Evolutionary conservation across 495 filamentous ascomycete genomes (phyloP), one percentile per base, ranked within the genome.

Genomic region (Cercophora samala): DNA sequence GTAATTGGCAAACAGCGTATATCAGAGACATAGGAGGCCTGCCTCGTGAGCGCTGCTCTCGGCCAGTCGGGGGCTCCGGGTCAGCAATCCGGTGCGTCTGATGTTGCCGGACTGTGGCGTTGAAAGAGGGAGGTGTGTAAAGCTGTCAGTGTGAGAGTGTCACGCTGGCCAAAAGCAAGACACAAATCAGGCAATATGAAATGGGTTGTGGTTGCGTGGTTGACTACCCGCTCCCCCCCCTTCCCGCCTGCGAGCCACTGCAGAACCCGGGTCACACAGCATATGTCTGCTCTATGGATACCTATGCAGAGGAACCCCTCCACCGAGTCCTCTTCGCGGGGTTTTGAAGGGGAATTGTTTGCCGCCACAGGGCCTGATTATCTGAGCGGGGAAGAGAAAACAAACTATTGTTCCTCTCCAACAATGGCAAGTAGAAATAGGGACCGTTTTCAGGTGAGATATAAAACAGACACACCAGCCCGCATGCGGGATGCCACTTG

Each of bases 191-290:
- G 63, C 64, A 71, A 68, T 66, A 68, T 61, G 66, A 60, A 59
- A 64, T 21, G 9, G 9, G 13, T 18, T 46, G 37, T 46, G 37
- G 37, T 46, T 46, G 37, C 37, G 37, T 46, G 37, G 37, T 68
- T 54, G 42, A 51, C 63, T 61, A 55, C 64, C 68, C 68, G 65
- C 60, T 67, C 66, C 61, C 63, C 68, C 53, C n/a, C 53, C 22
- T 56, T 56, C 53, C 53, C n/a, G 63, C 64, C 69, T 69, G 60
- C 61, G 56, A 70, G 58, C 51, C n/a, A 56, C 63, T 64, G 68
- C 65, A 67, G 66, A 60, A 42, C 64, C n/a, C 64, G 58, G 62
- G 71, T 73, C 24, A 23, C 71, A 73, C 71, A 62, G 69, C 71
- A 71, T 70, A 67, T 67, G 66, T 63, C 66, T 65, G 54, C 26